Conservation (phyloP, 768 basidiomycete genomes). For the Daedalea quercina region DNA sequence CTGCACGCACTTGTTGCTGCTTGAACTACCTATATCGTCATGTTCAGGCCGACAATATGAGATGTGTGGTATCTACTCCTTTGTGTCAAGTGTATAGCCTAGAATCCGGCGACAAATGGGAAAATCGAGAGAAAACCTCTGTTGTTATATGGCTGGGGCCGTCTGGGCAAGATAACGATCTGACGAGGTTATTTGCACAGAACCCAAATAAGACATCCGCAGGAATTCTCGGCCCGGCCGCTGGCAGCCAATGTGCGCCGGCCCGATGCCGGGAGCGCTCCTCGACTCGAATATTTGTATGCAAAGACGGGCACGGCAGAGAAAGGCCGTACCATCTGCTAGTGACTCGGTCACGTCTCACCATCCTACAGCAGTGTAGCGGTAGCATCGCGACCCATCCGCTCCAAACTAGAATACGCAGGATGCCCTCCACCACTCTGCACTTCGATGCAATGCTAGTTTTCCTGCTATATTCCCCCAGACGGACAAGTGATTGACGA, state of each 20-base stretch:
- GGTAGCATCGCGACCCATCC: background rate
- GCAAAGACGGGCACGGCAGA: too few relatives aligned
- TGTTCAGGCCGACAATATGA: background rate
- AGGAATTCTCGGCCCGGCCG: background rate
- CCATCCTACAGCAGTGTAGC: background rate
- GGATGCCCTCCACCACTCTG: slow-evolving; percentile 28
- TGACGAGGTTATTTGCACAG: slow-evolving; percentile 16
- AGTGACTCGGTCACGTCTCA: background rate
- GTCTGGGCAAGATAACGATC: background rate
- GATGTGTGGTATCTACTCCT: too few relatives aligned
- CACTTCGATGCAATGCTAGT: slow-evolving; percentile 32
- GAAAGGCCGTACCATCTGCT: too few relatives aligned
- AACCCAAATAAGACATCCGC: slow-evolving; percentile 20
- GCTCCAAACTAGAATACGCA: background rate
- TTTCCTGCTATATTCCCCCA: slow-evolving; percentile 2
- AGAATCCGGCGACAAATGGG: too few relatives aligned
- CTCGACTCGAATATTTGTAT: too few relatives aligned
- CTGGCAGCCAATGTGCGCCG: too few relatives aligned
- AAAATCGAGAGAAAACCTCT: too few relatives aligned
- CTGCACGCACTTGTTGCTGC: slow-evolving; percentile 86
- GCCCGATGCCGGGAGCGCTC: too few relatives aligned
- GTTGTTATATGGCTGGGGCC: background rate
- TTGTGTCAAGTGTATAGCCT: background rate
- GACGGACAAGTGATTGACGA: slow-evolving; percentile 9
- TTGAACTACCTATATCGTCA: background rate